Evolutionary conservation across 1,284 basidiomycete species (phyloP), one percentile per base, ranked within the genome.

Genomic region (Melampsora medusae): DNA sequence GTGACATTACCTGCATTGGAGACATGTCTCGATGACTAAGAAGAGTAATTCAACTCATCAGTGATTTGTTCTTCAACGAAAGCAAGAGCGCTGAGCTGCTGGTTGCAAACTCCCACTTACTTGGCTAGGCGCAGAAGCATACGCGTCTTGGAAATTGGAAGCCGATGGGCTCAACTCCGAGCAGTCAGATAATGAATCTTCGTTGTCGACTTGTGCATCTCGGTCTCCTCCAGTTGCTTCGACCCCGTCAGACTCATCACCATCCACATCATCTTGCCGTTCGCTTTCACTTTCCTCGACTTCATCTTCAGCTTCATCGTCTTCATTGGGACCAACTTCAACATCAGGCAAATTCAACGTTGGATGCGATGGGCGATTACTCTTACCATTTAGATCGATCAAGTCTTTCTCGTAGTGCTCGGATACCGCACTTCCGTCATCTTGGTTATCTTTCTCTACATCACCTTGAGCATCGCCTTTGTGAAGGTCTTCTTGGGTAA

Each of bases 101-200:
- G 14, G 16, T 17, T 46, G 14, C 5, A 16, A 46, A 0, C 14
- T 46, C 17, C 5, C 22, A 59, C 56, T 22, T 59, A 59, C 56
- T 28, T 59, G 56, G 14, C 56, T 59, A 17, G 46, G 46, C 46
- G 46, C 46, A 46, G 46, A 46, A 46, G 46, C 46, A 22, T 59
- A 25, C 22, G 28, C 56, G 17, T 59, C 56, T 28, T 59, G 56
- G n/a, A 59, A 59, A 17, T 59, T 22, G 28, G 56, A 59, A 59
- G n/a, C 28, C 22, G 56, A 59, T 28, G 56, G 56, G 56, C 56
- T 59, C 28, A 25, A 16, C 22, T 59, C 65, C n/a, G 72, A 75
- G 56, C 22, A 16, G 33, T 75, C 72, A 35, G 28, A 62, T n/a
- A 66, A 48, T 28, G 49, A n/a, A 46, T 74, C 65, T 12, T 67